Evolutionary conservation across 2,329 filamentous ascomycete genomes (phyloP).

Genomic region (Hypoxylon sp.): DNA sequence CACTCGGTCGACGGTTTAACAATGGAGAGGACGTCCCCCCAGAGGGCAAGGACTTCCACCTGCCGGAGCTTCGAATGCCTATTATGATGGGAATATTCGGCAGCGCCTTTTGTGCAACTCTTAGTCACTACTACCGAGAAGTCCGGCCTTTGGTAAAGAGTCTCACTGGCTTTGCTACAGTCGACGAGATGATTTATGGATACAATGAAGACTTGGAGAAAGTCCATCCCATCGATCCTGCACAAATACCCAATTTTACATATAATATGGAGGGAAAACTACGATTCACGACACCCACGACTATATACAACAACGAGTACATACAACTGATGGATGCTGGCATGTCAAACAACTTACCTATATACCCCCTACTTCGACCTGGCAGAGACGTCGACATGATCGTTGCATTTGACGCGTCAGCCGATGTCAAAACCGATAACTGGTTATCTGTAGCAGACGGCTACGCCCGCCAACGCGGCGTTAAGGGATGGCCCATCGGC

Average conservation of each 20-base stretch:
- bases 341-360: constrained; percentile 98
- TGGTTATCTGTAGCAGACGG: constrained; percentile 96
- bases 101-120: constrained; percentile 93
- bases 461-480: constrained; percentile 87
- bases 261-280: constrained; percentile 83
- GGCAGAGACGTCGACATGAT: constrained; percentile 90
- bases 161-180: constrained; percentile 77
- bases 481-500: constrained; percentile 94
- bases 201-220: constrained; percentile 87
- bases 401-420: constrained; percentile 93
- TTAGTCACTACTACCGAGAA: constrained; percentile 96
- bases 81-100: constrained; percentile 95
- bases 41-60: constrained; percentile 70
- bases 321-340: constrained; percentile 94
- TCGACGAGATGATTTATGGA: constrained; percentile 86
- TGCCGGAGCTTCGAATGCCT: constrained; percentile 87
- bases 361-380: constrained; percentile 91
- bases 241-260: constrained; percentile 88
- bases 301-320: constrained; percentile 76
- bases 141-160: constrained; percentile 83
- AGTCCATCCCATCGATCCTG: constrained; percentile 94
- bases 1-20: constrained; percentile 84
- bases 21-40: constrained; percentile 74
- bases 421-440: constrained; percentile 92
- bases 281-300: constrained; percentile 80